These are phyloP conservation scores for Adenanthera pavonina DNA, from an alignment of 306 rosid species.

Conservation along the genomic window DNA sequence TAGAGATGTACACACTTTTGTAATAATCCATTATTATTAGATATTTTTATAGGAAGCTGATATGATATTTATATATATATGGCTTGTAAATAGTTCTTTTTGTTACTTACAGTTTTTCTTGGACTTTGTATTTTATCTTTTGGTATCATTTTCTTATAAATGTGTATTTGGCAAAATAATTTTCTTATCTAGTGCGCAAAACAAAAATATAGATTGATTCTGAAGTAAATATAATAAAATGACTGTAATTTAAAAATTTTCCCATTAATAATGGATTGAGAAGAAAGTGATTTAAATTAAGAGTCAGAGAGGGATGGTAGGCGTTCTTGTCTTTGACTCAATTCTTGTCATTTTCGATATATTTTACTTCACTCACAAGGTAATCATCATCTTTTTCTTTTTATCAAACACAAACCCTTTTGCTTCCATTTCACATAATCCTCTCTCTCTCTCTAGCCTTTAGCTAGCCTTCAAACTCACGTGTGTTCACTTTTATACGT, in stretches of 20 bases:
- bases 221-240: not conserved
- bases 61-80: too few species aligned
- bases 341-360: slow-evolving; percentile 59
- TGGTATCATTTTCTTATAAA: too few species aligned
- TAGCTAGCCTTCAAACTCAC: slow-evolving; percentile 57
- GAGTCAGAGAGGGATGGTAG: slow-evolving; percentile 50
- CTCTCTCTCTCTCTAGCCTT: slow-evolving; percentile 39
- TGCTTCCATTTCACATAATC: slow-evolving; percentile 85
- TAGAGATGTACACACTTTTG: too few species aligned
- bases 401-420: slow-evolving; percentile 48
- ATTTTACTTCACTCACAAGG: slow-evolving; percentile 97
- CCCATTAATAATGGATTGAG: slow-evolving; percentile 38
- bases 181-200: too few species aligned
- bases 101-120: too few species aligned
- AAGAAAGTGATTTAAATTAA: slow-evolving; percentile 49
- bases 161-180: too few species aligned
- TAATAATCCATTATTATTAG: too few species aligned
- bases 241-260: not conserved
- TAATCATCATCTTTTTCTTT: slow-evolving; percentile 60
- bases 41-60: too few species aligned
- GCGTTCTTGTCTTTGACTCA: slow-evolving; percentile 81
- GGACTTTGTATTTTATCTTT: too few species aligned
- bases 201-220: too few species aligned
- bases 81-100: too few species aligned
- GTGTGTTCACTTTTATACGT: slow-evolving; percentile 42